Base-by-base conservation (phyloP, 371 early-diverging fungal genomes). In the Mortierella sp. region DNA sequence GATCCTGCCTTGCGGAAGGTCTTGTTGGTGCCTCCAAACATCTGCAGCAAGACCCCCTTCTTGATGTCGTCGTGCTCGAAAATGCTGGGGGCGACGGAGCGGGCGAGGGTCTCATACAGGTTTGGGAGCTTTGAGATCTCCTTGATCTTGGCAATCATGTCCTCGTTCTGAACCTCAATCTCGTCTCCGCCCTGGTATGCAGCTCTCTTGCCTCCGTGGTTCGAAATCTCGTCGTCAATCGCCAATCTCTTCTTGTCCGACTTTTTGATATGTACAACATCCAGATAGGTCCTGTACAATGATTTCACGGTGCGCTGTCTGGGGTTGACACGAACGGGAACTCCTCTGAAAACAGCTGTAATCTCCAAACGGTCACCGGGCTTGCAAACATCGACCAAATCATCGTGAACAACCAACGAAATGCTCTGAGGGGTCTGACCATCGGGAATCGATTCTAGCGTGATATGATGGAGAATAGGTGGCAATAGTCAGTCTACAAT, bases 341-440 rank as follows among this genome's bases (percentile, higher is more conserved):
- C 93, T 81, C 96, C 98, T 73, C 98, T 95, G 90, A 96, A 99
- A 65, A 99, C 93, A 64, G 99, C 99, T 7, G 98, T 97, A 41
- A 99, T 90, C 82, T 97, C 97, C 40, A 99, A 85, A 24, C 95
- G 94, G 85, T 99, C 99, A 89, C 99, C 99, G 2, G 99, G 99
- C 77, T 97, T 96, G 58, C 94, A 90, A 26, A 93, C 92, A 86
- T 99, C 99, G 0, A 99, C 99, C 63, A 99, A 88, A 80, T 98
- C 98, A 77, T 98, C 98, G 82, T 97, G 97, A 67, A 95, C 77
- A 66, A 96, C 94, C 79, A 99, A 78, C 0, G 99, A 93, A 24
- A 99, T 96, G 1, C 99, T 95, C 85, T 99, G 97, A 29, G 99
- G 99, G 4, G 99, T 99, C 83, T 99, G 98, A 34, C 99, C 99